Percentiles rank a stretch among this genome's conserved stretches.
Conservation (phyloP, 2,329 filamentous ascomycete genomes). For the Harringtonia lauricola region DNA sequence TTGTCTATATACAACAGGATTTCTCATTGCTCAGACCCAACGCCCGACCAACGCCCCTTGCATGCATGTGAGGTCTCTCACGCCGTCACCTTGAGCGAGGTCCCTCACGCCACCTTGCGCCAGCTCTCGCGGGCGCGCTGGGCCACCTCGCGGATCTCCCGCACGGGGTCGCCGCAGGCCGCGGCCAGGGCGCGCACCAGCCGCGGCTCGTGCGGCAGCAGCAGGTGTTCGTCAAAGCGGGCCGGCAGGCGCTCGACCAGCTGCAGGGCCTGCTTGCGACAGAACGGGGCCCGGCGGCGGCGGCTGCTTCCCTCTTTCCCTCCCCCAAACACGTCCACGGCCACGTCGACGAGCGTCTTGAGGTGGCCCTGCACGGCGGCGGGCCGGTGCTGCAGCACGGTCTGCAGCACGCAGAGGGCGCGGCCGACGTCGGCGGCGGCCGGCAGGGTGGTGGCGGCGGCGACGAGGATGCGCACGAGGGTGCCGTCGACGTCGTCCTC, state of each 20-base stretch:
- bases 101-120: constrained; percentile 22
- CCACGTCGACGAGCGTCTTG: constrained; percentile 34
- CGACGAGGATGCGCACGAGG: constrained; percentile 38
- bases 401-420: constrained; percentile 36
- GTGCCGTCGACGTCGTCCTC: constrained; percentile 33
- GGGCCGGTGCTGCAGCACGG: constrained; percentile 34
- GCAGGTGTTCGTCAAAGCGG: constrained; percentile 34
- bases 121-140: constrained; percentile 37
- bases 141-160: constrained; percentile 40
- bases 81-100: too few relatives aligned
- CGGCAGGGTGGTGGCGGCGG: constrained; percentile 30
- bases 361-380: constrained; percentile 36
- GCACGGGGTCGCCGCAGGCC: constrained; percentile 41
- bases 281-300: constrained; percentile 12
- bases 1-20: too few relatives aligned
- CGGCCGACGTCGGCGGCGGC: constrained; percentile 32
- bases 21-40: too few relatives aligned
- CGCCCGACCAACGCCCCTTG: too few relatives aligned
- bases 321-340: constrained; percentile 24
- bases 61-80: too few relatives aligned
- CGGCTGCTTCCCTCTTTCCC: neutral
- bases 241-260: constrained; percentile 36
- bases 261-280: constrained; percentile 34
- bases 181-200: constrained; percentile 35
- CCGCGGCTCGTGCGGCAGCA: constrained; percentile 31